Conservation (phyloP, 1,284 basidiomycete species). For the Marasmius oreades region DNA sequence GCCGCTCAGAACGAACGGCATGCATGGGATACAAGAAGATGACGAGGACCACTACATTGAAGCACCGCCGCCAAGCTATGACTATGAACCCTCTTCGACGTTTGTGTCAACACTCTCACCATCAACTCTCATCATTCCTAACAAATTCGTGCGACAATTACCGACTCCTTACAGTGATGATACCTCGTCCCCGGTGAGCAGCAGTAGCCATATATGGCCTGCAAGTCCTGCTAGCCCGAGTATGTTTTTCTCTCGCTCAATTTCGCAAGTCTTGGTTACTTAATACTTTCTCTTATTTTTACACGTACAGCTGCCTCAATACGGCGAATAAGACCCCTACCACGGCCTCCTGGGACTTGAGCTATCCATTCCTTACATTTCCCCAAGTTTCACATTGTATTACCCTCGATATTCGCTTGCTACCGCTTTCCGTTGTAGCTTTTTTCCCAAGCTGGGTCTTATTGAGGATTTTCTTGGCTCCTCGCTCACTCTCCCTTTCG, state of each 20-base stretch:
- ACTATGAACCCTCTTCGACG: conserved; percentile 2
- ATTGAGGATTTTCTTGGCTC: too few relatives aligned
- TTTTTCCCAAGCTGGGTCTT: too few relatives aligned
- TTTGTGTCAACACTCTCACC: background rate
- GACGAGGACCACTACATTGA: background rate
- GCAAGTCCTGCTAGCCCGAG: background rate
- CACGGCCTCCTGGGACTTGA: background rate
- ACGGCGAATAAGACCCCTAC: background rate
- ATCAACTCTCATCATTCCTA: conserved; percentile 1
- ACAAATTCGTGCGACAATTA: background rate
- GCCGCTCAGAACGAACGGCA: background rate
- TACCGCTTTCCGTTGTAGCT: too few relatives aligned
- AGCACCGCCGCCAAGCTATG: background rate
- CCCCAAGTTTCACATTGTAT: too few relatives aligned
- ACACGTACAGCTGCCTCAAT: background rate
- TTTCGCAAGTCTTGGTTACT: too few relatives aligned
- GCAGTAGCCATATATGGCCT: background rate
- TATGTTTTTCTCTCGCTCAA: background rate
- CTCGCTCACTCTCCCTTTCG: too few relatives aligned
- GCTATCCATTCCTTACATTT: too few relatives aligned
- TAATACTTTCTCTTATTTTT: background rate
- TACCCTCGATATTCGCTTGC: too few relatives aligned
- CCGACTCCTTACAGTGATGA: background rate
- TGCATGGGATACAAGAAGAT: background rate
- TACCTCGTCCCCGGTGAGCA: background rate